Percentiles rank a stretch among this genome's conserved stretches.
Evolutionary conservation across 805 yeast species (phyloP).

Genomic region (Barnettozyma sp.): DNA sequence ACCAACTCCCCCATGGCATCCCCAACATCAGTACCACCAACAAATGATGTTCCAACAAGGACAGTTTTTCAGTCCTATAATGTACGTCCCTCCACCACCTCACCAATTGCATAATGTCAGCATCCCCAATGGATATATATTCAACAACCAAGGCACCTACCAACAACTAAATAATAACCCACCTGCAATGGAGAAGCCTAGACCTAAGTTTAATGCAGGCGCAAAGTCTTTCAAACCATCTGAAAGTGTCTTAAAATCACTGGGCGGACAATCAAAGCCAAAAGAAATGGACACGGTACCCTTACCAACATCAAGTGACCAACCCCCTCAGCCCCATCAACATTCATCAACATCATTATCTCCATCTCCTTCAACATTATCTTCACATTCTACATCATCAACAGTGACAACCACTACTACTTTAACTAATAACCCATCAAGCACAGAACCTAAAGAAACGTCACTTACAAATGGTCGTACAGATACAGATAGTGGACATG

Average conservation of each 20-base stretch:
- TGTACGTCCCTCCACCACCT: background rate
- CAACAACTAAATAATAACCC: background rate
- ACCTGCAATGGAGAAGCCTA: background rate
- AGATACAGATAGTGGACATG: too few relatives aligned
- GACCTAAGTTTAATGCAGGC: constrained; percentile 2
- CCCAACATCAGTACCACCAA: constrained; percentile 1
- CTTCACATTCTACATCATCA: background rate
- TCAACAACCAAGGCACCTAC: constrained; percentile 1
- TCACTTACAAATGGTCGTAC: too few relatives aligned
- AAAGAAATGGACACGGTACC: background rate
- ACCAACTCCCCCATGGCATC: constrained; percentile 2
- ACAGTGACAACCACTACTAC: too few relatives aligned
- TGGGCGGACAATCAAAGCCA: constrained; percentile 1
- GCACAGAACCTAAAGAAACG: too few relatives aligned
- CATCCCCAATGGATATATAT: background rate
- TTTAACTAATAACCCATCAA: background rate
- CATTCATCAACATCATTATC: background rate
- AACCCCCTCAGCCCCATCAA: too few relatives aligned
- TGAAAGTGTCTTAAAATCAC: background rate
- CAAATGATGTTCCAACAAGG: constrained; percentile 2
- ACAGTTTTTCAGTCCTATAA: background rate
- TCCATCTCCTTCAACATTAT: background rate
- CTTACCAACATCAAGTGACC: too few relatives aligned
- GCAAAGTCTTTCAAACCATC: constrained; percentile 4
- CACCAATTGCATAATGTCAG: constrained; percentile 1